Conservation (phyloP, 108 stramenopile species). For the Cyclotella sp. region DNA sequence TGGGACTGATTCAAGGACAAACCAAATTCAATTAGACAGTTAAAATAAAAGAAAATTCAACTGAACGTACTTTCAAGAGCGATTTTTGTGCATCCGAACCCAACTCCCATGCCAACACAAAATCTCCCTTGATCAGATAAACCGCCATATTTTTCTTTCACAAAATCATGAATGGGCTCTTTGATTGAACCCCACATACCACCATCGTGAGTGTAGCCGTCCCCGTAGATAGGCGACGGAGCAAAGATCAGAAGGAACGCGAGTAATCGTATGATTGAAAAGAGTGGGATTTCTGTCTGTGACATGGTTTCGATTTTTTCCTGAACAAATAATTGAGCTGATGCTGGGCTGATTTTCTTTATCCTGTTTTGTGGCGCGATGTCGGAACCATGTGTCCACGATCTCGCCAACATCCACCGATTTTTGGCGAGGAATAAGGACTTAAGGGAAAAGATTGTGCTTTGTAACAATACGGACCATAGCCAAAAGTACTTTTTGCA, state of each 20-base stretch:
- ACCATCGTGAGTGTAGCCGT: constrained; percentile 31
- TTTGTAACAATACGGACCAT: too few species aligned
- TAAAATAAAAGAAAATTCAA: background rate
- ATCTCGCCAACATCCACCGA: too few species aligned
- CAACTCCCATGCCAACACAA: constrained; percentile 32
- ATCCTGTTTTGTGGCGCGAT: too few species aligned
- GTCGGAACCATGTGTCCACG: too few species aligned
- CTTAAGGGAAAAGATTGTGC: too few species aligned
- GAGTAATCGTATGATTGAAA: background rate
- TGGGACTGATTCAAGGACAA: background rate
- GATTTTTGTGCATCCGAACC: constrained; percentile 37
- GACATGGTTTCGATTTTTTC: too few species aligned
- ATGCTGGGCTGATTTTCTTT: too few species aligned
- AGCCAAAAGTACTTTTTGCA: too few species aligned
- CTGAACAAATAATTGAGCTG: too few species aligned
- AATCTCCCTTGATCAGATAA: constrained; percentile 44
- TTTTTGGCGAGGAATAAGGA: too few species aligned
- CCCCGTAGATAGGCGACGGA: background rate
- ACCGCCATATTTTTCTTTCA: constrained; percentile 18
- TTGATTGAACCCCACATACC: constrained; percentile 37
- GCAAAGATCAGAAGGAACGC: background rate
- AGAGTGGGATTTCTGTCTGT: too few species aligned
- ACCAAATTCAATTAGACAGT: background rate
- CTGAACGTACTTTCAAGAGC: constrained; percentile 29
- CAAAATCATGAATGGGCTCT: constrained; percentile 15